Evolutionary conservation across 2,329 filamentous ascomycete species (phyloP).

Genomic region (Colletotrichum cuscutae): DNA sequence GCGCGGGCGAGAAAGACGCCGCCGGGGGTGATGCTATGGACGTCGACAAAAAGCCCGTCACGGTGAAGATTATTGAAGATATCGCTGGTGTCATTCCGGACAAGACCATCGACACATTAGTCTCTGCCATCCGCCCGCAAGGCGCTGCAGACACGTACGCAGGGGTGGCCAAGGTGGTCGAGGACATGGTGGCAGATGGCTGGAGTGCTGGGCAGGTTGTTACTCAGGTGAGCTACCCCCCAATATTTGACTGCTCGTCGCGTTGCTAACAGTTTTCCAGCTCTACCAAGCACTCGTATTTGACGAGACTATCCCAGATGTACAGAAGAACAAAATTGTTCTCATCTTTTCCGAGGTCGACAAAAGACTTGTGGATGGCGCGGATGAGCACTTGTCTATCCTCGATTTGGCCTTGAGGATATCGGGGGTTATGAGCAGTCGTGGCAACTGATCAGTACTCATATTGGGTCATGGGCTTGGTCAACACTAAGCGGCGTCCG

Average conservation of each 20-base stretch:
- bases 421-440: slow-evolving; percentile 73
- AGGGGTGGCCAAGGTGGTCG: slow-evolving; percentile 80
- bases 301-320: slow-evolving; percentile 84
- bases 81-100: slow-evolving; percentile 95
- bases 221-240: slow-evolving; percentile 68
- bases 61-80: slow-evolving; percentile 85
- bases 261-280: slow-evolving; percentile 49
- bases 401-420: slow-evolving; percentile 87
- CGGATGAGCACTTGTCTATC: slow-evolving; percentile 93
- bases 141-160: slow-evolving; percentile 74
- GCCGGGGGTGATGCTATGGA: slow-evolving; percentile 73
- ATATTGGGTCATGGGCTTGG: not conserved
- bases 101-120: slow-evolving; percentile 74
- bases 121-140: slow-evolving; percentile 80
- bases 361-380: slow-evolving; percentile 92
- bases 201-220: slow-evolving; percentile 96
- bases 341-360: slow-evolving; percentile 93
- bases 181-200: slow-evolving; percentile 93
- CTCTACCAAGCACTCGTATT: slow-evolving; percentile 85
- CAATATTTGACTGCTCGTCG: not conserved
- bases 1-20: slow-evolving; percentile 64
- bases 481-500: slow-evolving; percentile 17
- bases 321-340: slow-evolving; percentile 91
- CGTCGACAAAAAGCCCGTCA: slow-evolving; percentile 70
- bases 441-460: slow-evolving; percentile 37